Evolutionary conservation across 2,329 filamentous ascomycete genomes (phyloP), one percentile per base, ranked within the genome.

Genomic region (Coleophoma crateriformis): DNA sequence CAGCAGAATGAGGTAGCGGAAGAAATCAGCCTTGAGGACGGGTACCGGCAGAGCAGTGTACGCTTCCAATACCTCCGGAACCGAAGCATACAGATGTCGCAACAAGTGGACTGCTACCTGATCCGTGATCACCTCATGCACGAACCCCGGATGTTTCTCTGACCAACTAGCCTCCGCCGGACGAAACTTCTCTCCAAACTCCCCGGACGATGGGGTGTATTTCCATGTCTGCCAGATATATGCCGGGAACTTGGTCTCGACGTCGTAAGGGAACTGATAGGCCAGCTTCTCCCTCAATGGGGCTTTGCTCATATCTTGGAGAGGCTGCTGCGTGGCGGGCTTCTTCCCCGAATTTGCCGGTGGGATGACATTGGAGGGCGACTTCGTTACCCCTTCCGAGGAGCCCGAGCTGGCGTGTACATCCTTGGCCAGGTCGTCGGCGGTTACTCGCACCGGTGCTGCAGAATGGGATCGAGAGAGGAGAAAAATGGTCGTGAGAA

Each of bases 171-270:
- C 88, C 71, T 97, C 94, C 52, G 90, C 79, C 43, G 87, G 82
- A 54, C 91, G 84, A 64, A 96, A 91, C 17, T 75, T 71, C 54
- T 85, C 81, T 11, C 70, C 71, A 65, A 99, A 99, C 54, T 88
- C 77, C 46, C 81, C 76, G 19, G 89, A 87, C 1, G 84, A 79
- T 0, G 92, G 91, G 1, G 83, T 88, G 63, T 82, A 85, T 68
- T 95, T 96, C 94, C 94, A 99, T 13, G 94, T 99, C 76, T 99
- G 94, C 94, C 94, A 99, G 64, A 99, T 95, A 74, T 96, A 97
- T 50, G 90, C 91, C 3, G 94, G 94, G 68, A 97, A 97, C 68
- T 92, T 95, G 59, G 77, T 70, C 63, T 90, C 83, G 54, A 92
- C 77, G 63, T 96, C 88, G 75, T 97, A 99, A 17, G 91, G 90